Conservation (phyloP, 148 eudicot species). For the Vaccinium myrtillus region DNA sequence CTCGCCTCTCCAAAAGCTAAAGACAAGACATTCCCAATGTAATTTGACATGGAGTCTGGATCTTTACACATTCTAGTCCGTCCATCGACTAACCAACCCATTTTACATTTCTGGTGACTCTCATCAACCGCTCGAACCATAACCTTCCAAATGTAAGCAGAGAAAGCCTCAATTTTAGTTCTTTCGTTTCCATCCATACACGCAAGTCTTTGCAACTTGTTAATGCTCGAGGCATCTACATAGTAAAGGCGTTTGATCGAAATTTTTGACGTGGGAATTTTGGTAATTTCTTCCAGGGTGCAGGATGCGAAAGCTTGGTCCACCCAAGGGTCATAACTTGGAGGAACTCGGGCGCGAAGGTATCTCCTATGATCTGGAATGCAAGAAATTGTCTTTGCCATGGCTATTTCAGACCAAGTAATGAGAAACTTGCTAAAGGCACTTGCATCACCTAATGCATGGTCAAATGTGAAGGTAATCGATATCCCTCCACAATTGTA, state of each 20-base stretch:
- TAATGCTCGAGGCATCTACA: conserved; percentile 27
- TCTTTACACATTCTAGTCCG: conserved; percentile 23
- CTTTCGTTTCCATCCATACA: conserved; percentile 22
- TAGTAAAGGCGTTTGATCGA: conserved; percentile 34
- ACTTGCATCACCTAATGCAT: conserved; percentile 38
- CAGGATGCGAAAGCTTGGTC: conserved; percentile 34
- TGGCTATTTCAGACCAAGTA: conserved; percentile 34
- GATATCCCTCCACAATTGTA: conserved; percentile 30
- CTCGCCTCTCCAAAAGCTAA: conserved; percentile 28
- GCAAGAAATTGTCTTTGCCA: conserved; percentile 20
- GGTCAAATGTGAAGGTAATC: conserved; percentile 36
- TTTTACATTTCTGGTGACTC: conserved; percentile 23
- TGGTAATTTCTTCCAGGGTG: conserved; percentile 30
- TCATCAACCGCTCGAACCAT: conserved; percentile 21
- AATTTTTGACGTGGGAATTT: conserved; percentile 20
- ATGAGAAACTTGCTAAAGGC: conserved; percentile 34
- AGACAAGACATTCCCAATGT: conserved; percentile 37
- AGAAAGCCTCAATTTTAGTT: conserved; percentile 40
- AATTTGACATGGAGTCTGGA: conserved; percentile 27
- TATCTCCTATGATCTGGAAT: conserved; percentile 26
- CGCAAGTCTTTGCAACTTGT: conserved; percentile 27
- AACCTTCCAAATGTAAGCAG: conserved; percentile 38
- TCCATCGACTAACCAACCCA: conserved; percentile 39
- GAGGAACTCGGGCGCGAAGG: conserved; percentile 30
- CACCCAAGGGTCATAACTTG: conserved; percentile 25